Evolutionary conservation across 2,329 filamentous ascomycete genomes (phyloP), one percentile per base, ranked within the genome.

Genomic region (Colletotrichum higginsianum): DNA sequence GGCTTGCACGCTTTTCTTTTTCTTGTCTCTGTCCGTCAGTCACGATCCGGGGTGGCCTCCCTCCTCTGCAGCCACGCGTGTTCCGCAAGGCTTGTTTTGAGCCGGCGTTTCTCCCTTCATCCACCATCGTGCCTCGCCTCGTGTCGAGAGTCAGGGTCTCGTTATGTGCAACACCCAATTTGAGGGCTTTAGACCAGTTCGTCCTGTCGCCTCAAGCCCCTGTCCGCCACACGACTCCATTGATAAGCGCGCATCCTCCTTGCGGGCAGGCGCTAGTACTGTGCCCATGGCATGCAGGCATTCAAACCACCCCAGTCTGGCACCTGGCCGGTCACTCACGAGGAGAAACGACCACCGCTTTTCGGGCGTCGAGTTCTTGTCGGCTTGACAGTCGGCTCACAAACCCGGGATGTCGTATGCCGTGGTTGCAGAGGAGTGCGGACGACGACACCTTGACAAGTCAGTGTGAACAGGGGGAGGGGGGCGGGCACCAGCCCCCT

Each of bases 51-150:
- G 58, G n/a, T 40, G 44, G 38, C 46, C 46, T 69, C 55, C 61
- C 46, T 67, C 50, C 61, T 56, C 66, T 46, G 70, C 61, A 72
- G 56, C 46, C 49, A 66, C 70, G 69, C 57, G 65, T 63, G 47
- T 35, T 44, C 30, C 26, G 52, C 23, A 55, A 60, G 58, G 68
- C 68, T 68, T 71, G 58, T 68, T 58, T 63, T 56, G 44, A 58
- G 58, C 35, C n/a, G 44, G 56, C 26, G 15, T 67, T 62, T 56
- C 47, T 67, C 56, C 57, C 53, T 56, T 35, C 30, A n/a, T 30
- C 42, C 15, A 44, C 38, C 35, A 30, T 40, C 44, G 35, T n/a
- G 50, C 21, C 44, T 16, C 26, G 26, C 26, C 38, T 21, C 15
- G 30, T 30, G 30, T 30, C 30, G 30, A 30, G 7, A 30, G 30